Base-by-base conservation (phyloP, 2,329 filamentous ascomycete species). In the Emydomyces testavorans region DNA sequence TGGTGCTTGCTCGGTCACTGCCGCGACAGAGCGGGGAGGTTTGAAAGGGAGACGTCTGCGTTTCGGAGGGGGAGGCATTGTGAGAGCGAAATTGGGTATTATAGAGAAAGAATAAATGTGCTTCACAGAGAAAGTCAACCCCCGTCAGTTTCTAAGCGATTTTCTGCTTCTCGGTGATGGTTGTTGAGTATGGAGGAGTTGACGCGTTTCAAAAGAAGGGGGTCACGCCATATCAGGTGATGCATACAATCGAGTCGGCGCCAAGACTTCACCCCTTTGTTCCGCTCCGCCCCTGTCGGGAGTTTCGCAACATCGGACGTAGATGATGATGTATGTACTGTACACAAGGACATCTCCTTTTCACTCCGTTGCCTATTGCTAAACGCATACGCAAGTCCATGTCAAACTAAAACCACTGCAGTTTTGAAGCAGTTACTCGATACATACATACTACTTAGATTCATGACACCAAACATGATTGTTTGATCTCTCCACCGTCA, bases 1-100 rank as follows among this genome's bases (percentile, higher is more conserved):
- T 16, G 58, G 59, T 50, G 57, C 56, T 7, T 52, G 55, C 24
- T 56, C 56, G 23, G 51, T 56, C 40, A 56, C 55, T 34, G 57
- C 46, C n/a, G 59, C 54, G 20, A 60, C 56, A 39, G 61, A 60
- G 13, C 68, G 63, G 2, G 68, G 69, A 31, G 68, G 66, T 3
- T 70, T 70, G 59, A 71, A 71, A n/a, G 67, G 65, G 15, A 67
- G 64, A 11, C 57, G 60, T 45, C 62, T 59, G 40, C 65, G 61
- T 52, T 69, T 70, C 20, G 62, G 56, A 1, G 59, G 4, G 55
- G 51, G 50, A 57, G 60, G 39, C 54, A 58, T 53, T 65, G 32
- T 36, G 23, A 36, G n/a, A 3, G n/a, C 15, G n/a, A n/a, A n/a
- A n/a, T n/a, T n/a, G n/a, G n/a, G n/a, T n/a, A n/a, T n/a, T n/a